These are phyloP conservation scores for Diplodia seriata DNA, from an alignment of 2,329 filamentous ascomycete species.

Conservation along the genomic window DNA sequence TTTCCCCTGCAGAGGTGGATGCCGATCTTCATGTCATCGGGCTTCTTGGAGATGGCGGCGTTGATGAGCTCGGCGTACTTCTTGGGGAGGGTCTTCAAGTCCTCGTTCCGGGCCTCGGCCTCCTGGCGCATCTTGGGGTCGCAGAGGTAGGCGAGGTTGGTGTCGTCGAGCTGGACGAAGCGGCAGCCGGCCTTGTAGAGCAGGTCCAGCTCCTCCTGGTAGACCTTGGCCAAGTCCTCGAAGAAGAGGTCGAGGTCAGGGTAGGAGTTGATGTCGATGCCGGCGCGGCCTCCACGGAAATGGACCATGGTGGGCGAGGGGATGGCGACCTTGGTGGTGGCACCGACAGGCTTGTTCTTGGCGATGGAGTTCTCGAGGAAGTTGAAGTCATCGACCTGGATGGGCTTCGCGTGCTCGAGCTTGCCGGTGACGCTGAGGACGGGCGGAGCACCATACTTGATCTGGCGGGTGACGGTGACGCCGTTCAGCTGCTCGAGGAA, in stretches of 20 bases:
- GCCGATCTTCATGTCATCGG: conserved; percentile 62
- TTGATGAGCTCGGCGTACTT: conserved; percentile 65
- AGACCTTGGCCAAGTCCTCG: conserved; percentile 62
- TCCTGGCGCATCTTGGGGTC: conserved; percentile 63
- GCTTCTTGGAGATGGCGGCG: conserved; percentile 59
- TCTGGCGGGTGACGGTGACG: conserved; percentile 59
- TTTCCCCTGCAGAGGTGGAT: conserved; percentile 66
- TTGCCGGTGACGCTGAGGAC: conserved; percentile 62
- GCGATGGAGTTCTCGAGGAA: conserved; percentile 60
- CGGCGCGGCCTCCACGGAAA: conserved; percentile 62
- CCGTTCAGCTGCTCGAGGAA: conserved; percentile 63
- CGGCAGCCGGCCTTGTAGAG: conserved; percentile 63
- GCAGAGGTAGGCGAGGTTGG: conserved; percentile 66
- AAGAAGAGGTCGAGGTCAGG: conserved; percentile 63
- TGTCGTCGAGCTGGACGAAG: conserved; percentile 66
- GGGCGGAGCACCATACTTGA: conserved; percentile 59
- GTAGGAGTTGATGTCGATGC: conserved; percentile 61
- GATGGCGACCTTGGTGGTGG: conserved; percentile 63
- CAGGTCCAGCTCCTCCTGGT: conserved; percentile 61
- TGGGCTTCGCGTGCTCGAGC: conserved; percentile 59
- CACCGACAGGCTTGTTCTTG: conserved; percentile 44
- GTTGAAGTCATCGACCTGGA: conserved; percentile 64
- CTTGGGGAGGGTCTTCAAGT: conserved; percentile 56
- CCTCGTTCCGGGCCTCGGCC: conserved; percentile 60
- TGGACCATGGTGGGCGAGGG: conserved; percentile 67